Conservation (phyloP, 305 asterid species). For the Solanum chacoense region DNA sequence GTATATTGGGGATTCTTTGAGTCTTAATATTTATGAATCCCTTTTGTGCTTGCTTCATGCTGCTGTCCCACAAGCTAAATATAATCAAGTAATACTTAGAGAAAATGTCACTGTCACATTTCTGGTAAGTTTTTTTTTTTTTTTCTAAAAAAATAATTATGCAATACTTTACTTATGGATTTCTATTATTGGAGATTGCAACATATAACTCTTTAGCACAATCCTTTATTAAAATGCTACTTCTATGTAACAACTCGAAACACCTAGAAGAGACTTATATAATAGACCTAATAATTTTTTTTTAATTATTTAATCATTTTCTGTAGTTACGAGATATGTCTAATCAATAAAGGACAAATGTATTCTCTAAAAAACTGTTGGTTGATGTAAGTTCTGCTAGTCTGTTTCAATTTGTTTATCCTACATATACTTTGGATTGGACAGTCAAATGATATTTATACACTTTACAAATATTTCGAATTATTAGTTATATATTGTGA, state of each 20-base stretch:
- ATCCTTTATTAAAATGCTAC: no score
- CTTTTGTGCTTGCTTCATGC: slow-evolving; percentile 13
- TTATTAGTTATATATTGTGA: not conserved
- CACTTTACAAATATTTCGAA: not conserved
- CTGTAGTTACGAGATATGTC: not conserved
- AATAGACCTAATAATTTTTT: not conserved
- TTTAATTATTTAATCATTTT: not conserved
- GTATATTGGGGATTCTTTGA: slow-evolving; percentile 18
- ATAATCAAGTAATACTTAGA: not conserved
- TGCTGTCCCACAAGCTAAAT: slow-evolving; percentile 5
- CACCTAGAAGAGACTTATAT: no score
- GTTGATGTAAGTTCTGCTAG: no score
- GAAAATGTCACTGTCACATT: slow-evolving; percentile 9
- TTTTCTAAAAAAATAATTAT: no score
- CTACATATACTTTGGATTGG: no score
- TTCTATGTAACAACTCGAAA: no score
- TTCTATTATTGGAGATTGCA: no score
- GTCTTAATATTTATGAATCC: slow-evolving; percentile 12
- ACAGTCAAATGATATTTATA: no score
- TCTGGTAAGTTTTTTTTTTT: slow-evolving; percentile 5
- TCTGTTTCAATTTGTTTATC: no score
- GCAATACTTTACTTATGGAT: no score
- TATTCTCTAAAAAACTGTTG: not conserved
- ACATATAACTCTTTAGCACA: no score
- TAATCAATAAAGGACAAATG: not conserved